These are phyloP conservation scores for Podospora anserina DNA, from an alignment of 495 filamentous ascomycete genomes.

Conservation along the genomic window DNA sequence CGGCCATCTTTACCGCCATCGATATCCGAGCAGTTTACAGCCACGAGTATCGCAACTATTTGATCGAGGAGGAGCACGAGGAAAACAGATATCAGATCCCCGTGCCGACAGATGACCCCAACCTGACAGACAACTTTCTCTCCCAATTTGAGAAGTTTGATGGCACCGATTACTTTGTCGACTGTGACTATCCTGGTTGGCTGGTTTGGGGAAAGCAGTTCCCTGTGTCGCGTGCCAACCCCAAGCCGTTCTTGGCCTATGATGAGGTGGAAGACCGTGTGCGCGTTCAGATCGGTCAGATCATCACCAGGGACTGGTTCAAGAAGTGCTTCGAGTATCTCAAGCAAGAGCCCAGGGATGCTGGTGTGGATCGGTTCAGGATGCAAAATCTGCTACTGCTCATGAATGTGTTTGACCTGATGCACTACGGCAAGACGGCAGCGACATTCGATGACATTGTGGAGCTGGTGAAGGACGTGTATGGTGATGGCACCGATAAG, in stretches of 20 bases:
- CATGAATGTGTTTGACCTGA: slow-evolving; percentile 81
- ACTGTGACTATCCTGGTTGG: slow-evolving; percentile 92
- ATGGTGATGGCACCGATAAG: slow-evolving; percentile 91
- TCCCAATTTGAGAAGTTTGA: slow-evolving; percentile 74
- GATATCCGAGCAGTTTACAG: slow-evolving; percentile 81
- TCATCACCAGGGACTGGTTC: slow-evolving; percentile 83
- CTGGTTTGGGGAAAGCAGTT: slow-evolving; percentile 90
- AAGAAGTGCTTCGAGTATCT: slow-evolving; percentile 82
- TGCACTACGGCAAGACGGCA: slow-evolving; percentile 67
- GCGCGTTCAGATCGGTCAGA: slow-evolving; percentile 74
- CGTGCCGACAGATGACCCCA: slow-evolving; percentile 67
- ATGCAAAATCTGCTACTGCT: slow-evolving; percentile 82
- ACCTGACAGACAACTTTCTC: slow-evolving; percentile 75
- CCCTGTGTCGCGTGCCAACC: slow-evolving; percentile 68
- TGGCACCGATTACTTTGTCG: slow-evolving; percentile 76
- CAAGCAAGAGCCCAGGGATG: slow-evolving; percentile 94
- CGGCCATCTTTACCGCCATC: slow-evolving; percentile 74
- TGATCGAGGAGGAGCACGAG: slow-evolving; percentile 70
- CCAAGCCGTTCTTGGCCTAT: slow-evolving; percentile 67
- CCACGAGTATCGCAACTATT: slow-evolving; percentile 81
- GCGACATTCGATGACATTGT: slow-evolving; percentile 87
- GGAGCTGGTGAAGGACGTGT: slow-evolving; percentile 67
- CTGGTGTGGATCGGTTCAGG: slow-evolving; percentile 78
- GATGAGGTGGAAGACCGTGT: slow-evolving; percentile 76
- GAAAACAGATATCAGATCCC: slow-evolving; percentile 70